Evolutionary conservation across 257 asterid species (phyloP), one percentile per base, ranked within the genome.

Genomic region (Nicotiana tabacum): DNA sequence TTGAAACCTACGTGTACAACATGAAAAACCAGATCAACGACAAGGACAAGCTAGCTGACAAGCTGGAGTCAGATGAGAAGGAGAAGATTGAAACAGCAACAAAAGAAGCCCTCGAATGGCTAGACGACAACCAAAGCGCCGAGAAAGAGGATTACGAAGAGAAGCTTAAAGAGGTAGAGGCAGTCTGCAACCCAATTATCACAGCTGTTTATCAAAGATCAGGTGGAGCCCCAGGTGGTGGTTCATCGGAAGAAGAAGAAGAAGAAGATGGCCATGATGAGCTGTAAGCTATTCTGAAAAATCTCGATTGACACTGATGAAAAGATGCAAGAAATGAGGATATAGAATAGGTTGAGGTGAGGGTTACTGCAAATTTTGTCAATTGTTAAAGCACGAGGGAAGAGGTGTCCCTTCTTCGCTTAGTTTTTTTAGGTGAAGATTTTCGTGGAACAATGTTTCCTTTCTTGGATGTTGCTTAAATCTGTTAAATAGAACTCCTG

Each of bases 81-180:
- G 99, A 95, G 86, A 95, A 95, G 89, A 94, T 95, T 0, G 98
- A 94, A 92, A 84, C 97, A 0, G 99, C 99, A 7, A 91, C 94
- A 0, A 92, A 94, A 89, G 99, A 95, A 80, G 97, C 97, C 66
- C 92, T 95, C 0, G 98, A 95, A 85, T 95, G 99, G 99, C 64
- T 95, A 86, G 99, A 95, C 0, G 99, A 95, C 67, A 95, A 95
- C 89, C 99, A 94, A 82, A 87, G 35, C 0, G 97, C 92, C 0
- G 98, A 95, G 87, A 95, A 95, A 84, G 99, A 95, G 76, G 99
- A 94, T 67, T 95, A 83, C 1, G 99, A 95, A 1, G 99, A 95
- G 97, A 95, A 95, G 91, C 94, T 94, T 21, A 95, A 95, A 90
- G 99, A 95, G 84, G 97, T 95, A 0, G 98, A 95, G 81, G 98